Evolutionary conservation across 257 asterid species (phyloP), one percentile per base, ranked within the genome.

Genomic region (Coffea eugenioides): DNA sequence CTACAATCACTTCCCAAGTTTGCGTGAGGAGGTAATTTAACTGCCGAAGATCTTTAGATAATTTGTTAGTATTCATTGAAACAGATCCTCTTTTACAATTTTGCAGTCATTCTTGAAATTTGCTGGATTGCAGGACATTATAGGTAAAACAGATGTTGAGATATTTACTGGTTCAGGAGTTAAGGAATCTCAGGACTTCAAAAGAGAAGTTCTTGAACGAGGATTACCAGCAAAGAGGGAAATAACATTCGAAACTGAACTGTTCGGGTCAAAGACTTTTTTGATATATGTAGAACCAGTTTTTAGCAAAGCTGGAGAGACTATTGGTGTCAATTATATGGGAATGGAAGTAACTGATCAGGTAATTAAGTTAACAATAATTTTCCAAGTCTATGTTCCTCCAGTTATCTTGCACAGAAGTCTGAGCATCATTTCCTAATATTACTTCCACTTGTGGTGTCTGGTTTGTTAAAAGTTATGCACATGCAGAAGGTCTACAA

Each of bases 341-440:
- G 98, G 98, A 66, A 94, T 92, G 97, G 98, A 94, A 79, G 90
- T 94, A 54, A 94, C 97, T 46, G 98, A 94, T 84, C 97, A 92
- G 92, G 97, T 91, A 36, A 81, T 25, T 67, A 69, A 57, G 54
- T 48, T 83, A 8, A 8, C 12, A 11, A 48, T 8, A 48, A 11
- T 74, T 71, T 69, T 25, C 16, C 27, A 9, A 3, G 31, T 15
- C 39, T 27, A 23, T 68, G 2, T 51, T 15, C 49, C 34, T 45
- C 36, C 69, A 31, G 39, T 61, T 75, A 21, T 36, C 21, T 39
- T 31, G 69, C 59, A 9, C 14, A 73, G 18, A 66, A 48, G 34
- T 61, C 25, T 31, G 23, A 31, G 36, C 34, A 57, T 57, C 56
- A 9, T 31, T 31, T 52, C 46, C 65, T 51, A 27, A 0, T 27